Evolutionary conservation across 768 basidiomycete genomes (phyloP), one percentile per base, ranked within the genome.

Genomic region (Scleroderma bovista): DNA sequence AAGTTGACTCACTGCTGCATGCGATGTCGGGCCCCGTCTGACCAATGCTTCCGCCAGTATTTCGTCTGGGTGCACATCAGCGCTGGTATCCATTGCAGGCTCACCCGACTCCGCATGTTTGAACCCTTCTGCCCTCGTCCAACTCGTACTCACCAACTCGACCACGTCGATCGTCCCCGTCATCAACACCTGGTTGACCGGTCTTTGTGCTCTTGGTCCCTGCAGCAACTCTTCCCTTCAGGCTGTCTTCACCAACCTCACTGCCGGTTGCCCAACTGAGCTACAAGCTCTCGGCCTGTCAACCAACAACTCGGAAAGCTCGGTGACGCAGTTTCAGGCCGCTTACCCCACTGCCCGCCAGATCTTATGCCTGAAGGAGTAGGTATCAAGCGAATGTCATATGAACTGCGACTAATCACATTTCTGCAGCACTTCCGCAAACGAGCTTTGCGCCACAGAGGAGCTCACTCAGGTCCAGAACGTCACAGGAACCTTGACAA

Each of bases 351-450:
- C 75, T 2, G 70, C 71, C 3, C 73, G 85, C 46, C 62, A 83
- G 53, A 59, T 83, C 8, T 61, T 68, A 10, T 91, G 88, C 62
- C 66, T 88, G 58, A 74, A 81, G 51, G 76, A 86, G 87, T 88
- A 53, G 82, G 74, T 12, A 20, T 20, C 5, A 17, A 36, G 9
- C 26, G 26, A 29, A 9, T 29, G 26, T 29, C 26, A 29, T 9
- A 1, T 37, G 39, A 2, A 44, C 33, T 16, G 11, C 17, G 41
- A 51, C 26, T 43, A 16, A 43, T 12, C 43, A 51, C 13, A 24
- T 36, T 13, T 19, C 23, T 44, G 48, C 54, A 69, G 70, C 53
- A 67, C 72, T 34, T 60, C 61, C 15, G 52, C 60, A 46, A 69
- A 66, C 60, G 62, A 75, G 32, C 69, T 83, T 51, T 90, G 88